A percentile compares a stretch with the other conserved stretches of the same genome.
phyloP scores from a whole-genome alignment of 2,329 filamentous ascomycete genomes.

The Cercospora sojina region DNA sequence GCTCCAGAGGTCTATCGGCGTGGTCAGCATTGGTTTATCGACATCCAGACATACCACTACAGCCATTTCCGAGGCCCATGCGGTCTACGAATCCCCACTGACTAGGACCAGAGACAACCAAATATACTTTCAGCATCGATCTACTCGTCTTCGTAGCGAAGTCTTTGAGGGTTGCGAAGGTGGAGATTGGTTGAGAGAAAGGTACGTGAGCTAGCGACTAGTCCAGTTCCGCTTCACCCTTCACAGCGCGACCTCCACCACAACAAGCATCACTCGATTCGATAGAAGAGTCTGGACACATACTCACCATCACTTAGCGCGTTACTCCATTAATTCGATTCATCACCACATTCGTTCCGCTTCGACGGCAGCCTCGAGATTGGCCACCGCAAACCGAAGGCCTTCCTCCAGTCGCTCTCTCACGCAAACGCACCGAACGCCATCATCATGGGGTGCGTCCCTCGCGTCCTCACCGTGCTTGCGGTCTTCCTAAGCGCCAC shows the following conservation, averaged over 20 bases:
- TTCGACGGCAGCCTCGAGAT: not conserved
- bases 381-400: not conserved
- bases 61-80: not conserved
- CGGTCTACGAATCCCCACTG: not conserved
- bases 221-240: not conserved
- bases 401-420: not conserved
- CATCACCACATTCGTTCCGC: not conserved
- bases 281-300: not conserved
- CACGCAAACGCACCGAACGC: not conserved
- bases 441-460: not conserved
- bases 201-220: not conserved
- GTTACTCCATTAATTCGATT: not conserved
- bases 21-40: not conserved
- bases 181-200: not conserved
- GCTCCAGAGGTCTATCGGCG: not conserved
- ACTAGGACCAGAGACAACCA: not conserved
- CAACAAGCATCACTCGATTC: not conserved
- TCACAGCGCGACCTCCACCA: not conserved
- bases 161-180: not conserved
- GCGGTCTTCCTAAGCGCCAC: not conserved
- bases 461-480: not conserved
- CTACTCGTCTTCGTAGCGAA: not conserved
- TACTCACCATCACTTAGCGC: not conserved
- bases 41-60: not conserved
- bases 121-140: not conserved